A percentile compares a stretch with the other conserved stretches of the same genome.
These are phyloP conservation scores for Adansonia rubrostipa DNA, from an alignment of 441 rosid genomes.

Conservation along the genomic window DNA sequence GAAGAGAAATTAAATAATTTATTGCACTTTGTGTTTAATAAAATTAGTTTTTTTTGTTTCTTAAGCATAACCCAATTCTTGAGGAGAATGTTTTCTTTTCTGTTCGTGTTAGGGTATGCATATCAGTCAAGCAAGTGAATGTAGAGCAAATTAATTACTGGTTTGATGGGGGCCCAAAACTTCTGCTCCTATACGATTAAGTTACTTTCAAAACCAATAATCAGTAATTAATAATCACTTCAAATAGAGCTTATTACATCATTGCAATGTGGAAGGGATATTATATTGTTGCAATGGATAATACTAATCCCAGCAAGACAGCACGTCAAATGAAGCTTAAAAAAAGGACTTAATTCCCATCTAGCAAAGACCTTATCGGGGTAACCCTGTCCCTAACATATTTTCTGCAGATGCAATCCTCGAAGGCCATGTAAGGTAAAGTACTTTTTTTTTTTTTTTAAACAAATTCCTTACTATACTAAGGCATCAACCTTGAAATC, in stretches of 20 bases:
- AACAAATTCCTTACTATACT: not conserved
- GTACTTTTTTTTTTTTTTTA: not conserved
- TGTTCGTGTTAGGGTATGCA: not conserved
- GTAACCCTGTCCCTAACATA: not conserved
- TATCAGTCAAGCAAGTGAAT: not conserved
- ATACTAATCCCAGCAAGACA: not conserved
- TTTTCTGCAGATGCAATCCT: not conserved
- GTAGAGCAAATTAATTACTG: not conserved
- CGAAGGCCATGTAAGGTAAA: not conserved
- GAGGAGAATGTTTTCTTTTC: conserved; percentile 8
- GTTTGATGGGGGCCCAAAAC: not conserved
- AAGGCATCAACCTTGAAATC: not conserved
- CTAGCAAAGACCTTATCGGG: not conserved
- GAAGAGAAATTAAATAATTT: conserved; percentile 10
- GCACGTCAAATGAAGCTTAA: not conserved
- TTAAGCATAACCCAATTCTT: not conserved
- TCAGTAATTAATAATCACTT: not conserved
- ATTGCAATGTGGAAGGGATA: not conserved
- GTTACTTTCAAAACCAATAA: not conserved
- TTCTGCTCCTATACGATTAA: not conserved
- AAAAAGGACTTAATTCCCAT: not conserved
- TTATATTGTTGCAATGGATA: not conserved
- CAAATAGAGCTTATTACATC: not conserved
- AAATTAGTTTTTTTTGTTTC: not conserved
- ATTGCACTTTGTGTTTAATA: not conserved